These are phyloP conservation scores for Monosporascus ibericus DNA, from an alignment of 2,329 filamentous ascomycete species.

Conservation along the genomic window DNA sequence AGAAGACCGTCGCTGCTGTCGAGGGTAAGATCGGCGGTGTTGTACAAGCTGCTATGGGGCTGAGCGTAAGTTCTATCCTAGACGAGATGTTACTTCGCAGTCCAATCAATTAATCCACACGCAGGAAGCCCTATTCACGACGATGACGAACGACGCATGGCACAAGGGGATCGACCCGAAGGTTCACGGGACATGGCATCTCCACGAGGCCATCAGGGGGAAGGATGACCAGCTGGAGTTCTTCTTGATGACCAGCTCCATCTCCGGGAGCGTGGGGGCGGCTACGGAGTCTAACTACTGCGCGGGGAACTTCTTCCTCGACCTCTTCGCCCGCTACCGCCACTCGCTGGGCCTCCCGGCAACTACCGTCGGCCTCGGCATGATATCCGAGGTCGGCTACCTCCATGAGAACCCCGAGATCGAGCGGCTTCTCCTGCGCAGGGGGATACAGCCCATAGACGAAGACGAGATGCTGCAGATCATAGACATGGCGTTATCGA, in stretches of 20 bases:
- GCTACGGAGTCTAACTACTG: conserved; percentile 29
- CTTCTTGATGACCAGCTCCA: conserved; percentile 22
- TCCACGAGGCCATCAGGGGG: conserved; percentile 3
- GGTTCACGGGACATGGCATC: conserved; percentile 9
- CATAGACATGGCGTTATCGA: conserved; percentile 17
- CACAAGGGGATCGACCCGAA: conserved; percentile 14
- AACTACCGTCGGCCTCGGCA: conserved; percentile 17
- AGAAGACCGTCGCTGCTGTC: conserved; percentile 7
- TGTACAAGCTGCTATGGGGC: conserved; percentile 16
- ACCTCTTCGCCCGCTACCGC: conserved; percentile 22
- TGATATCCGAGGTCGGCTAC: conserved; percentile 29
- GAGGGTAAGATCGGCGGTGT: conserved; percentile 1
- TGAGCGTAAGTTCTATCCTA: conserved; percentile 7
- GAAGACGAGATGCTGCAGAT: conserved; percentile 18
- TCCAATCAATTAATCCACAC: not conserved
- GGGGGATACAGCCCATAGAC: conserved; percentile 13
- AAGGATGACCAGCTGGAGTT: conserved; percentile 21
- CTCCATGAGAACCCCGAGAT: conserved; percentile 23
- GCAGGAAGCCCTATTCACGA: conserved; percentile 13
- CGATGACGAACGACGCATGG: conserved; percentile 12
- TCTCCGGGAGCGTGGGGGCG: conserved; percentile 22
- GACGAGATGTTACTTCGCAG: not conserved
- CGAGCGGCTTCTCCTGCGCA: conserved; percentile 9
- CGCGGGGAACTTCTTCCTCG: conserved; percentile 29
- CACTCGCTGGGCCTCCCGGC: conserved; percentile 15